phyloP scores from a whole-genome alignment of 345 rosid species.

The Rhizophora apiculata region DNA sequence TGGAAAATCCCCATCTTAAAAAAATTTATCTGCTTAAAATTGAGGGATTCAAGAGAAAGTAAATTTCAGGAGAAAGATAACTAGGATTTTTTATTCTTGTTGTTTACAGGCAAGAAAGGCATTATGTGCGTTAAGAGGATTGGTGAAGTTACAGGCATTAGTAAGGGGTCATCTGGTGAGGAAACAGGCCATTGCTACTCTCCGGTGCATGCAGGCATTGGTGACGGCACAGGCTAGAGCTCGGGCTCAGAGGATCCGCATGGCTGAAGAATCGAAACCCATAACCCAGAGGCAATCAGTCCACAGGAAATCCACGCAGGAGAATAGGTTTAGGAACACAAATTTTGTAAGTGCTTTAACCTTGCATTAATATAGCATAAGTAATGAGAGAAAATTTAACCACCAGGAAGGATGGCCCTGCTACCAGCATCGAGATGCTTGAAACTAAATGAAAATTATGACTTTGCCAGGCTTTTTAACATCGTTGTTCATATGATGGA shows the following conservation, averaged over 20 bases:
- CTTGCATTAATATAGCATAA: background rate
- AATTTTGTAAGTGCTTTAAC: slow-evolving; percentile 40
- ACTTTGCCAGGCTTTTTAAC: too few species aligned
- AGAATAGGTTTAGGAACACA: slow-evolving; percentile 28
- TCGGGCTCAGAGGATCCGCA: slow-evolving; percentile 55
- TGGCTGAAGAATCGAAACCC: slow-evolving; percentile 45
- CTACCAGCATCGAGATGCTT: background rate
- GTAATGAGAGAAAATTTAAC: background rate
- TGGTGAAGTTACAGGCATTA: slow-evolving; percentile 35
- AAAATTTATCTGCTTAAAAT: background rate
- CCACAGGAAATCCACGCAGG: slow-evolving; percentile 48
- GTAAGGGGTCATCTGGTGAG: slow-evolving; percentile 36
- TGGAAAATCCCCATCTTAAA: background rate
- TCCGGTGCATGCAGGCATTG: slow-evolving; percentile 35
- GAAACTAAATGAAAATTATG: too few species aligned
- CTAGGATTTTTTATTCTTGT: slow-evolving; percentile 4
- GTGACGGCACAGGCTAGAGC: slow-evolving; percentile 29
- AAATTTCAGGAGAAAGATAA: background rate
- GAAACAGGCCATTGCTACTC: slow-evolving; percentile 32
- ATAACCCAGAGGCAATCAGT: slow-evolving; percentile 46
- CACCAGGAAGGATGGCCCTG: background rate
- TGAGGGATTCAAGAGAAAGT: background rate
- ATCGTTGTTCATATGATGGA: too few species aligned
- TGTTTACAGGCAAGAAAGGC: slow-evolving; percentile 81
- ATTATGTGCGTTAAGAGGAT: slow-evolving; percentile 54